Evolutionary conservation across 306 rosid genomes (phyloP).

Genomic region (Citrullus mucosospermus): DNA sequence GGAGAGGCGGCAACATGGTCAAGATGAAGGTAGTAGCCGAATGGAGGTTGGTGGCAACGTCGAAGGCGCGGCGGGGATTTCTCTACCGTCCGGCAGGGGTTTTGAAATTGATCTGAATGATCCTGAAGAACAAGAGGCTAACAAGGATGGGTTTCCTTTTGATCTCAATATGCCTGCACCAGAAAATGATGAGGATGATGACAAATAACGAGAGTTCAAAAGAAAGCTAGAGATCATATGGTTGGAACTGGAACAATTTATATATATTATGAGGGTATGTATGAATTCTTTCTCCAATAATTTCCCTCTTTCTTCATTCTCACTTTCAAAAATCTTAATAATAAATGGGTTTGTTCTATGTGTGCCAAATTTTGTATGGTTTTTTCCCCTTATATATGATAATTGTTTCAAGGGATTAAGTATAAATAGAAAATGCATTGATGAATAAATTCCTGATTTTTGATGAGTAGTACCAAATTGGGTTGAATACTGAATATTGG

Average conservation of each 20-base stretch:
- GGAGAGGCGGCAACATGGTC: background rate
- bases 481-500: no score
- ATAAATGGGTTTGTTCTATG: no score
- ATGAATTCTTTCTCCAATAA: background rate
- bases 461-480: no score
- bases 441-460: no score
- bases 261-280: background rate
- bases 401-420: no score
- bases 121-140: background rate
- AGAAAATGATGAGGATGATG: background rate
- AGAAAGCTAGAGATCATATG: background rate
- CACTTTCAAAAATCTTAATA: no score
- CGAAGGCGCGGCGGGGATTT: background rate
- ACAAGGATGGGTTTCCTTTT: background rate
- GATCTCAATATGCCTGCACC: slow-evolving; percentile 19
- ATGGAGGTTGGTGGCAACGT: background rate
- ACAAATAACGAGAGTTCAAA: background rate
- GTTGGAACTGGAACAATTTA: no score
- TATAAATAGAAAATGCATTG: no score
- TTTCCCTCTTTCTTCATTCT: background rate
- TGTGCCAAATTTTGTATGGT: no score
- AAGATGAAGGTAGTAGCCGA: background rate
- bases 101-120: slow-evolving; percentile 1
- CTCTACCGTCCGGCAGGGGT: background rate
- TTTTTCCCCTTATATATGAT: no score